A percentile compares a stretch with the other conserved stretches of the same genome.
phyloP scores from a whole-genome alignment of 441 rosid species.

The Capsella rubella region DNA sequence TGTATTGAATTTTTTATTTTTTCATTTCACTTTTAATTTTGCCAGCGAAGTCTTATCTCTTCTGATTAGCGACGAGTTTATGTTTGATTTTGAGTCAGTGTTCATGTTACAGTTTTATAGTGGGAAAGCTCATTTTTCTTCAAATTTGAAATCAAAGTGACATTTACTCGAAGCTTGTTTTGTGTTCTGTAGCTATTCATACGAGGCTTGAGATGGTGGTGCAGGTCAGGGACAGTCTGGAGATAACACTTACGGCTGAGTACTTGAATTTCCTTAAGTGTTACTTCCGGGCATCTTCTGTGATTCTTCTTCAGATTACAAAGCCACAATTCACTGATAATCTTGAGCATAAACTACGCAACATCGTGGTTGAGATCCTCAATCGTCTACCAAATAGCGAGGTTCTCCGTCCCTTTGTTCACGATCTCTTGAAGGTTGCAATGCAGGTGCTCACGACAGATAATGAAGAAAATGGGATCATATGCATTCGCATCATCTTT shows the following conservation, averaged over 20 bases:
- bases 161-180: slow-evolving; percentile 9
- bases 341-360: slow-evolving; percentile 91
- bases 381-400: slow-evolving; percentile 97
- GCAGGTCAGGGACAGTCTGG: slow-evolving; percentile 95
- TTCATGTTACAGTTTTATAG: slow-evolving; percentile 3
- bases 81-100: slow-evolving; percentile 19
- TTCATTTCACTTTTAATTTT: background rate
- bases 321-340: slow-evolving; percentile 88
- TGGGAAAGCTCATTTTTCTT: background rate
- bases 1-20: background rate
- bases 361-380: slow-evolving; percentile 88
- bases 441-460: slow-evolving; percentile 96
- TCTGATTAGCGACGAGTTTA: background rate
- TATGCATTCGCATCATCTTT: slow-evolving; percentile 94
- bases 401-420: slow-evolving; percentile 99
- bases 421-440: slow-evolving; percentile 95
- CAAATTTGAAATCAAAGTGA: background rate
- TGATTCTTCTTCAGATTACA: slow-evolving; percentile 79
- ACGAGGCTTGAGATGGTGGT: slow-evolving; percentile 89
- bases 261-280: slow-evolving; percentile 93
- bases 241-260: slow-evolving; percentile 95
- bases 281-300: slow-evolving; percentile 87
- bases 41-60: background rate
- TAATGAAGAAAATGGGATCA: slow-evolving; percentile 96
- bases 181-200: slow-evolving; percentile 68